Percentiles rank a stretch among this genome's conserved stretches.
phyloP scores from a whole-genome alignment of 805 yeast genomes.

The Wickerhamiella qilinensis region DNA sequence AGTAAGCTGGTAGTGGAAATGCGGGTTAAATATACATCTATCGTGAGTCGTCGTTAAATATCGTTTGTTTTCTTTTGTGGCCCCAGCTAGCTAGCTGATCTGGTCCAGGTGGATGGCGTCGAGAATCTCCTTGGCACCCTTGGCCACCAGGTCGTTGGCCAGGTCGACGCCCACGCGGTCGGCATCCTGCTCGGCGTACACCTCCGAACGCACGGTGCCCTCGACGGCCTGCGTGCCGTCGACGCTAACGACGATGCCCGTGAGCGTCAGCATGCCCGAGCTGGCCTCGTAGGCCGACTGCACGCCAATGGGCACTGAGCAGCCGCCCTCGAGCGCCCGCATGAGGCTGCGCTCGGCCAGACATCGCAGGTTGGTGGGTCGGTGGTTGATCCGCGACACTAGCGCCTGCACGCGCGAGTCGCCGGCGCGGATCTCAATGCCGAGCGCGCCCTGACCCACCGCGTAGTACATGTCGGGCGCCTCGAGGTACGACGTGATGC shows the following conservation, averaged over 20 bases:
- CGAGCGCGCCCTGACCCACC: slow-evolving; percentile 98
- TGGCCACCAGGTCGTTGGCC: slow-evolving; percentile 47
- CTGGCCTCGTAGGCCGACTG: slow-evolving; percentile 36
- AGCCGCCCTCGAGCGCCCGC: slow-evolving; percentile 89
- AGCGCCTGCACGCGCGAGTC: slow-evolving; percentile 45
- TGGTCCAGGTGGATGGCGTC: slow-evolving; percentile 45
- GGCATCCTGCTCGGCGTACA: slow-evolving; percentile 41
- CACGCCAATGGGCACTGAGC: slow-evolving; percentile 95
- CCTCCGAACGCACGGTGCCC: slow-evolving; percentile 28
- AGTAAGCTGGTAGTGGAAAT: too few relatives aligned
- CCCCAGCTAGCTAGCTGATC: too few relatives aligned
- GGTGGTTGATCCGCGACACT: slow-evolving; percentile 49
- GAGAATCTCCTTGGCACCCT: slow-evolving; percentile 73
- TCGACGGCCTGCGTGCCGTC: slow-evolving; percentile 65
- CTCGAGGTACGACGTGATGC: slow-evolving; percentile 60
- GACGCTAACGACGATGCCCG: slow-evolving; percentile 66
- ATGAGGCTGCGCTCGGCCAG: slow-evolving; percentile 75
- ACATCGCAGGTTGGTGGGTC: slow-evolving; percentile 56
- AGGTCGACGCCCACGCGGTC: slow-evolving; percentile 50
- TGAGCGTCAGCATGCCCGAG: slow-evolving; percentile 33
- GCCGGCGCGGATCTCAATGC: slow-evolving; percentile 67
- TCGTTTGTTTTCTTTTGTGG: too few relatives aligned
- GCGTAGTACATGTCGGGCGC: slow-evolving; percentile 82
- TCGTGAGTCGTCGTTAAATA: too few relatives aligned
- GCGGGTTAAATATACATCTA: too few relatives aligned